Evolutionary conservation across 139 green algal species (phyloP).

Genomic region (Pleodorina starrii): DNA sequence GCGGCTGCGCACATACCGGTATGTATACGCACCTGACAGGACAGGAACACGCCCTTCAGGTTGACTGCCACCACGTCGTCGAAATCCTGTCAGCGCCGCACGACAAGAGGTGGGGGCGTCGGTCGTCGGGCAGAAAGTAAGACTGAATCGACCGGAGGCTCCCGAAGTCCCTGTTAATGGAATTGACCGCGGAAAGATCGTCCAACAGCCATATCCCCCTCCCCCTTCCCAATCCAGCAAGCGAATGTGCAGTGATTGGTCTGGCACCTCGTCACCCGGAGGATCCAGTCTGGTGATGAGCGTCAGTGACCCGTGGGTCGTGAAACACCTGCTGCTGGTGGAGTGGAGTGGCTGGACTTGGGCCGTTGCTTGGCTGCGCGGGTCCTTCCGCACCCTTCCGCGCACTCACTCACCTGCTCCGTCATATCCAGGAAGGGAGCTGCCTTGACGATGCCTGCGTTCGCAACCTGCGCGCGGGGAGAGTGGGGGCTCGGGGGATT

Average conservation of each 20-base stretch:
- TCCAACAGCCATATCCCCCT: background rate
- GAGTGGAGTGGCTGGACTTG: no score
- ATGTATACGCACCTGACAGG: conserved; percentile 64
- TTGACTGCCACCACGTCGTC: conserved; percentile 89
- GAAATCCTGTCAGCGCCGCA: conserved; percentile 32
- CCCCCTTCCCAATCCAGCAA: no score
- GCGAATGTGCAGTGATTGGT: no score
- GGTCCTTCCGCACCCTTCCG: no score
- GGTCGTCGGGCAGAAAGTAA: background rate
- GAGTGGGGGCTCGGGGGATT: no score
- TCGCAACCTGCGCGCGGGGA: conserved; percentile 29
- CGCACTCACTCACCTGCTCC: conserved; percentile 73
- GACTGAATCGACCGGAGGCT: background rate
- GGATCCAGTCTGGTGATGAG: no score
- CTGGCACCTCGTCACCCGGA: no score
- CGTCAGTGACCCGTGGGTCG: no score
- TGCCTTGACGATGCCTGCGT: conserved; percentile 79
- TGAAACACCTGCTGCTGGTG: no score
- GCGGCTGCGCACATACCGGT: no score
- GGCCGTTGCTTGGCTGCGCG: no score
- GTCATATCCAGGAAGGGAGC: conserved; percentile 88
- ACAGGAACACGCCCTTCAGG: conserved; percentile 88
- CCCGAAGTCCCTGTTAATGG: background rate
- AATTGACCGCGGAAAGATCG: background rate
- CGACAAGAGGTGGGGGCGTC: no score